These are phyloP conservation scores for Hordeum pubiflorum DNA, from an alignment of 202 grass and related monocot species.

Conservation along the genomic window DNA sequence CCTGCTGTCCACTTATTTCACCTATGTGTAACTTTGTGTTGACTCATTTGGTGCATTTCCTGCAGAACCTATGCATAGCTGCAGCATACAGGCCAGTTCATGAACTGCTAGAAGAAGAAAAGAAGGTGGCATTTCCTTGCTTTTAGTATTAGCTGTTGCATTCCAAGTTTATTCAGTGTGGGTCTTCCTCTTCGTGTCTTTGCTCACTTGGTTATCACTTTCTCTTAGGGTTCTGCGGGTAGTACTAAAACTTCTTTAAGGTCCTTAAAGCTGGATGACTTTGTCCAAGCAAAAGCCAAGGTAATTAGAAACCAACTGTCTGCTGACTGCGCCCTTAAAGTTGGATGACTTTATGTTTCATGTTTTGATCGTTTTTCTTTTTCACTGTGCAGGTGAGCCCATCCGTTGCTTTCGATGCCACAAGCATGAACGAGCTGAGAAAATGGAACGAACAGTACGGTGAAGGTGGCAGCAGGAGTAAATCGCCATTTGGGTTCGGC, in stretches of 20 bases:
- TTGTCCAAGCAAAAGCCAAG: constrained; percentile 88
- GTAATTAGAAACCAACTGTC: constrained; percentile 38
- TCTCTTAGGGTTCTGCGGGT: constrained; percentile 37
- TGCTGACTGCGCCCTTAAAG: neutral
- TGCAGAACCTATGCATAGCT: constrained; percentile 77
- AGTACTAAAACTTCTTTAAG: constrained; percentile 41
- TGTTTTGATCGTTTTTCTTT: constrained; percentile 9
- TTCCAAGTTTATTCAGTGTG: neutral
- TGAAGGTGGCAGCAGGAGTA: constrained; percentile 70
- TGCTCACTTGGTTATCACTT: constrained; percentile 21
- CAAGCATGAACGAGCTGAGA: constrained; percentile 81
- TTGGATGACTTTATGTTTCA: neutral
- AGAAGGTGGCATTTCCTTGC: constrained; percentile 24
- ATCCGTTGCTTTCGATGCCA: constrained; percentile 73
- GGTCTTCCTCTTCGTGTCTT: neutral
- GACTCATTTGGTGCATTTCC: neutral
- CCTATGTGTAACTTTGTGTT: neutral
- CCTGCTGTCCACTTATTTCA: neutral
- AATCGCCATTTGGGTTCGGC: constrained; percentile 74
- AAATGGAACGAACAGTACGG: constrained; percentile 96
- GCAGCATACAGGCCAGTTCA: constrained; percentile 93
- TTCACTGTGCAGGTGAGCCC: constrained; percentile 56
- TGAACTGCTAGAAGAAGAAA: constrained; percentile 84
- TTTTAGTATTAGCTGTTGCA: neutral
- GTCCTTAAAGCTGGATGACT: constrained; percentile 65